Evolutionary conservation across 208 protist genomes (phyloP), one percentile per base, ranked within the genome.

Genomic region (Crithidia expoeki): DNA sequence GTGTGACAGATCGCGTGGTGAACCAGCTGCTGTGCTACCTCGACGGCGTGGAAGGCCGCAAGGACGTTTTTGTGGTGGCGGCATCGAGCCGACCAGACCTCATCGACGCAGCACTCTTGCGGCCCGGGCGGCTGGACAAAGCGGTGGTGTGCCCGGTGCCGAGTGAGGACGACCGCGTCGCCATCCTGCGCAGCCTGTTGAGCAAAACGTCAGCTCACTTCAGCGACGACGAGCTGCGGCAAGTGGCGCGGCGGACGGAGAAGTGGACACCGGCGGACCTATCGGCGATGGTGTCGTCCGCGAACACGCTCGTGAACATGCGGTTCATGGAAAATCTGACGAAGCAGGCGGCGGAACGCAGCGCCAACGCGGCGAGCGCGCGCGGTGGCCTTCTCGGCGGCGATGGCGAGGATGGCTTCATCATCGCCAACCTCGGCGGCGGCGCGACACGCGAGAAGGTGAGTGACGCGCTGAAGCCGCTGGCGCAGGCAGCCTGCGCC

Each of bases 151-250:
- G 94, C 72, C 80, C 86, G 10, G 84, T 98, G 36, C 95, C 96
- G 14, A 81, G 76, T n/a, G 34, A 76, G 23, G 64, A 79, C 21
- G 94, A 98, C 47, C 79, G 95, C 47, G 49, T 88, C 30, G 88
- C 99, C 68, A 98, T 99, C 65, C 86, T 99, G 25, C 83, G 82
- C 52, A 99, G 99, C 76, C 98, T 99, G 85, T 99, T 99, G 17
- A 96, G 97, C 61, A 99, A 99, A 77, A 98, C 99, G 93, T 98
- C 99, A 76, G 82, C 99, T 4, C 79, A 81, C 21, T 53, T 93
- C n/a, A 70, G 72, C 21, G 79, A 74, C 28, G 72, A 72, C 11
- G 80, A 89, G 56, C 64, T 94, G 52, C 72, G 65, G 36, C 57
- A 71, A 27, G 55, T 96, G 32, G 89, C 88, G 34, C 67, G 30